Base-by-base conservation (phyloP, 78 protist species). In the Dictyostelium firmibasis region DNA sequence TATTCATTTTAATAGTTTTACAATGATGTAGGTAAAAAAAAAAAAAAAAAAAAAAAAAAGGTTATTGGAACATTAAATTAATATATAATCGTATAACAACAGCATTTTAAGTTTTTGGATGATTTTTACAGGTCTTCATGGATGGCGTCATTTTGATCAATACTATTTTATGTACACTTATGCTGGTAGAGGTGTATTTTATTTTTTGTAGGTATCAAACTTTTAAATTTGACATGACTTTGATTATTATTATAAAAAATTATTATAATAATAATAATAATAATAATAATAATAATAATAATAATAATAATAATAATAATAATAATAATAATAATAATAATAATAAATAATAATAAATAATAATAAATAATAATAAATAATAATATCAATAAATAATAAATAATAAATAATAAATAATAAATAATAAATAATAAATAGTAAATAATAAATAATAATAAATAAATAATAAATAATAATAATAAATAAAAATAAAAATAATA, bases 161-260 rank as follows among this genome's bases (percentile, higher is more conserved):
- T 86, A 75, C 60, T 86, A 86, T 77, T 86, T 86, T 60, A 86
- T 86, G 92, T 86, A 86, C 29, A 86, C 92, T 27, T 86, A 41
- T 57, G 44, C 44, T 10, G 92, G 92, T 10, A 86, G 92, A 86
- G 92, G 92, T 53, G 81, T 86, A 16, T 86, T 86, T 77, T 86
- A 86, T 76, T 74, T 86, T 60, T 43, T 86, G 92, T 86, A 76
- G 23, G 81, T 69, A 16, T 74, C 16, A 33, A 72, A 33, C n/a
- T n/a, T n/a, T n/a, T n/a, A n/a, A n/a, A n/a, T n/a, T n/a, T n/a
- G n/a, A n/a, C n/a, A n/a, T n/a, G n/a, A n/a, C n/a, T n/a, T n/a
- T n/a, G n/a, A n/a, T n/a, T n/a, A n/a, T n/a, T n/a, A n/a, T n/a
- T n/a, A n/a, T n/a, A n/a, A n/a, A n/a, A n/a, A n/a, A n/a, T n/a